Conservation (phyloP, 2,329 filamentous ascomycete species). For the Acrodontium crateriforme region DNA sequence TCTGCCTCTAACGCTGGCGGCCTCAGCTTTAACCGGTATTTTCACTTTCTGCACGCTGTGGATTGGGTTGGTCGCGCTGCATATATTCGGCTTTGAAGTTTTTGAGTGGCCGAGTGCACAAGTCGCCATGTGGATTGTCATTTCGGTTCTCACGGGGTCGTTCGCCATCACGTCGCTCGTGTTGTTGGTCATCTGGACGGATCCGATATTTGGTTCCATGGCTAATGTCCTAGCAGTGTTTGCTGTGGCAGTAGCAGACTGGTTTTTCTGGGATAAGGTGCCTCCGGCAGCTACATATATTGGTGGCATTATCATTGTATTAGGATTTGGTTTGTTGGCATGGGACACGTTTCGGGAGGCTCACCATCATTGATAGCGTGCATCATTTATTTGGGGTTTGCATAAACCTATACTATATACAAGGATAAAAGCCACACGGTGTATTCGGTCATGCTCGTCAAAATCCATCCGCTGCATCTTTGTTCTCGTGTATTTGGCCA, state of each 20-base stretch:
- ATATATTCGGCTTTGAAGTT: slow-evolving; percentile 17
- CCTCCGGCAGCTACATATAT: slow-evolving; percentile 19
- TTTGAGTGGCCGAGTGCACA: slow-evolving; percentile 15
- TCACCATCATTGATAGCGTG: too few relatives aligned
- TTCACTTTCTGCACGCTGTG: slow-evolving; percentile 19
- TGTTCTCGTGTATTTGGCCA: too few relatives aligned
- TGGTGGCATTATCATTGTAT: slow-evolving; percentile 18
- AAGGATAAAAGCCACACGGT: too few relatives aligned
- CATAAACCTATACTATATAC: too few relatives aligned
- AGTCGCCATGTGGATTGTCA: slow-evolving; percentile 15
- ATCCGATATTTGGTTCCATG: slow-evolving; percentile 21
- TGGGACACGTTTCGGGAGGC: slow-evolving; percentile 17
- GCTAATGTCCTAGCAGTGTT: slow-evolving; percentile 22
- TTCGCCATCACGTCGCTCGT: slow-evolving; percentile 19
- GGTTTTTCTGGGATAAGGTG: slow-evolving; percentile 18
- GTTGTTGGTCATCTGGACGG: slow-evolving; percentile 22
- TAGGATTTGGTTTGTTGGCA: slow-evolving; percentile 18
- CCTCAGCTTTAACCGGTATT: slow-evolving; percentile 18
- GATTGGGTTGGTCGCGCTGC: slow-evolving; percentile 16
- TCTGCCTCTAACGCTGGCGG: slow-evolving; percentile 18
- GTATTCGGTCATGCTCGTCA: too few relatives aligned
- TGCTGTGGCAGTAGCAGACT: slow-evolving; percentile 21
- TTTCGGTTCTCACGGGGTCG: slow-evolving; percentile 17
- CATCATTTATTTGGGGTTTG: too few relatives aligned
- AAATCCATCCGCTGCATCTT: too few relatives aligned